Base-by-base conservation (phyloP, 208 protist species). In the Phytomonas francai region DNA sequence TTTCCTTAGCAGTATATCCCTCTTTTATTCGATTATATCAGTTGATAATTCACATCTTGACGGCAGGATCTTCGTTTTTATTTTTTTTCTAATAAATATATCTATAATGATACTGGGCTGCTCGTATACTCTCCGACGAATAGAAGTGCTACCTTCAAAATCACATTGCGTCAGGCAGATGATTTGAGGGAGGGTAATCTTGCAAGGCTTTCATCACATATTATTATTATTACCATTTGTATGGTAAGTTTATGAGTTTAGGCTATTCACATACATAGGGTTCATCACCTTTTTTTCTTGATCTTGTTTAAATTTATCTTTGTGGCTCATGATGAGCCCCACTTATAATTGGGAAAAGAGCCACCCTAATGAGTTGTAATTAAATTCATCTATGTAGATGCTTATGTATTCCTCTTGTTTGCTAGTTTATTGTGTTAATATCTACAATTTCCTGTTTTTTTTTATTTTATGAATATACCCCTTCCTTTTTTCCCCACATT, bases 271-370 rank as follows among this genome's bases (percentile, higher is more conserved):
- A 36, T 8, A 36, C 8, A 59, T 11, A 11, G 29, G 3, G 5
- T 59, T 11, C 56, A 32, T 57, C 56, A 59, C 56, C 49, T 57
- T 57, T 57, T 57, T 57, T 32, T 29, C 29, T 33, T 33, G 56
- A 8, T 29, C 8, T 33, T 59, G 29, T 59, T 33, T 3, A 8
- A 33, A 32, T 59, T 32, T 8, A 59, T 32, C 28, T 32, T 59
- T 59, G 8, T 3, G 8, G 33, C 33, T 36, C 33, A 36, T 36
- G 33, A 36, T 3, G 56, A 8, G 56, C 8, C 8, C 5, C 28
- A 11, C 8, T 59, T 59, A 59, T 59, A 33, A 33, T 11, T 32
- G 25, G 49, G 8, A 36, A 36, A 36, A 36, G 3, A 8, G 8
- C 8, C 3, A 36, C 33, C 33, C 33, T 36, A 36, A 36, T 36